Evolutionary conservation across 306 rosid species (phyloP).

Genomic region (Lagenaria siceraria): DNA sequence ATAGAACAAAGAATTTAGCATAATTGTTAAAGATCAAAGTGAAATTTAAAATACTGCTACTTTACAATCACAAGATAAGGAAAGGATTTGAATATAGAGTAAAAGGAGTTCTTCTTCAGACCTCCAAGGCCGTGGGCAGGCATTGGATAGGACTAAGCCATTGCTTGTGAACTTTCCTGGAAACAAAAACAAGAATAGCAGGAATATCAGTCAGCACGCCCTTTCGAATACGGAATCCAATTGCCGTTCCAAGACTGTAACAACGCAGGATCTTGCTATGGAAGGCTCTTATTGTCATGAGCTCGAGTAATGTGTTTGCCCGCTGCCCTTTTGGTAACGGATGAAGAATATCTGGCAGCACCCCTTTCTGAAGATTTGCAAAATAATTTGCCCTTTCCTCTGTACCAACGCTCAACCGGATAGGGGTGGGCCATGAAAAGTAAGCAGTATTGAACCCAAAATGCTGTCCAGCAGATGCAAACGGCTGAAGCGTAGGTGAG

Average conservation of each 20-base stretch:
- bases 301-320: slow-evolving; percentile 89
- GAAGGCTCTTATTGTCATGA: slow-evolving; percentile 96
- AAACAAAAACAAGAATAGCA: slow-evolving; percentile 94
- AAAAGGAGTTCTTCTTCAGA: slow-evolving; percentile 14
- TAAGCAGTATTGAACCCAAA: slow-evolving; percentile 88
- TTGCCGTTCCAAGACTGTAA: slow-evolving; percentile 94
- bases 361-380: slow-evolving; percentile 84
- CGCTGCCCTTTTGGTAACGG: slow-evolving; percentile 88
- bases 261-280: slow-evolving; percentile 99
- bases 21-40: not conserved
- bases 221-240: slow-evolving; percentile 82
- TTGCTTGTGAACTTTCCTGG: slow-evolving; percentile 98
- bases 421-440: slow-evolving; percentile 93
- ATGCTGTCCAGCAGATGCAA: slow-evolving; percentile 95
- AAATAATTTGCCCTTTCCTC: slow-evolving; percentile 96
- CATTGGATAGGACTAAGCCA: slow-evolving; percentile 98
- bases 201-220: slow-evolving; percentile 91
- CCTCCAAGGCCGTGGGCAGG: slow-evolving; percentile 94
- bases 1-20: not conserved
- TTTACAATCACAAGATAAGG: not conserved
- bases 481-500: slow-evolving; percentile 79
- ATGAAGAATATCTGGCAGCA: slow-evolving; percentile 78
- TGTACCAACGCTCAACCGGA: slow-evolving; percentile 70
- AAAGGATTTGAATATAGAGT: not conserved
- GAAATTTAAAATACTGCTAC: not conserved